Percentiles rank a stretch among this genome's conserved stretches.
phyloP scores from a whole-genome alignment of 768 basidiomycete species.

The Hypholoma fasciculare region DNA sequence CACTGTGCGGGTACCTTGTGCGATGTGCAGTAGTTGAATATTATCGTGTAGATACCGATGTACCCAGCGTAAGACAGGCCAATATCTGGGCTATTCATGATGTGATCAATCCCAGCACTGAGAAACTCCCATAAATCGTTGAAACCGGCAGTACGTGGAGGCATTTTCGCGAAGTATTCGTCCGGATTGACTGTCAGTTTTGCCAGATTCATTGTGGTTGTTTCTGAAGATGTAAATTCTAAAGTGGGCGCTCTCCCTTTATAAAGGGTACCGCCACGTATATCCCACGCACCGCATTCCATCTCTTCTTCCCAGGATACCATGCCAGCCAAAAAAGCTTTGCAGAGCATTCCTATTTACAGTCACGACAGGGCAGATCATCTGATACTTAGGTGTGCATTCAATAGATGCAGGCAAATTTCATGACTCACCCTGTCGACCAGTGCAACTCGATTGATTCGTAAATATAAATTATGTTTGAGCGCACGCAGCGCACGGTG shows the following conservation, averaged over 20 bases:
- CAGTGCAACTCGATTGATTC: no score
- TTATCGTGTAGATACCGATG: slow-evolving; percentile 85
- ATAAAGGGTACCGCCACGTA: slow-evolving; percentile 25
- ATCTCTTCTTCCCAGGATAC: neutral
- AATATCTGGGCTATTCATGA: slow-evolving; percentile 85
- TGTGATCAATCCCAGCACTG: slow-evolving; percentile 83
- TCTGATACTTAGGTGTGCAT: no score
- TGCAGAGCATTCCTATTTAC: neutral
- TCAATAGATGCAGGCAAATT: no score
- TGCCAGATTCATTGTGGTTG: neutral
- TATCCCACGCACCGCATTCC: slow-evolving; percentile 22
- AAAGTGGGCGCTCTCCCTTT: slow-evolving; percentile 11
- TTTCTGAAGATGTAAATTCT: slow-evolving; percentile 1
- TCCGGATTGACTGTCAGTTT: neutral
- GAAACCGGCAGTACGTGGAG: slow-evolving; percentile 68
- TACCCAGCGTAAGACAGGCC: slow-evolving; percentile 76
- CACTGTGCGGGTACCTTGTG: slow-evolving; percentile 71
- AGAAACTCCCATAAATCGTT: slow-evolving; percentile 86
- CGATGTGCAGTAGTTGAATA: slow-evolving; percentile 98
- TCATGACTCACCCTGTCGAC: no score
- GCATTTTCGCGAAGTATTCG: slow-evolving; percentile 47
- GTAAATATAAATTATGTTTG: no score
- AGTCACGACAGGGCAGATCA: neutral
- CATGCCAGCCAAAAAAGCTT: neutral
- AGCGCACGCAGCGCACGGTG: no score